phyloP scores from a whole-genome alignment of 257 asterid genomes.

The Lycium barbarum region DNA sequence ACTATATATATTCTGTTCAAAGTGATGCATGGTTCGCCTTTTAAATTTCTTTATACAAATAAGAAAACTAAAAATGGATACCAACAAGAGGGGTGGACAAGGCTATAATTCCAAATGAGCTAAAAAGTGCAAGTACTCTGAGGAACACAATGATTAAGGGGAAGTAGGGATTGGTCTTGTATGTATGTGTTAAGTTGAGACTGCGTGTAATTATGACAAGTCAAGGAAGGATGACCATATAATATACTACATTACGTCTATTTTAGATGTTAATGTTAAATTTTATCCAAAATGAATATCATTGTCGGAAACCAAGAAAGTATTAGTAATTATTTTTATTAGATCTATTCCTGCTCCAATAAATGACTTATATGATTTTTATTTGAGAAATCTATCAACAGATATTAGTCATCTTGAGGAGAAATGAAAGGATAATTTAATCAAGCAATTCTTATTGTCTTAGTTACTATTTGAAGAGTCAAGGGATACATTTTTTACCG shows the following conservation, averaged over 20 bases:
- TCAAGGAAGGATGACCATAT: not conserved
- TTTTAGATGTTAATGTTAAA: not conserved
- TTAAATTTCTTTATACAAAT: not conserved
- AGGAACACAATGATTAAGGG: slow-evolving; percentile 38
- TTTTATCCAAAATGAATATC: not conserved
- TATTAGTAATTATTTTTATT: no score
- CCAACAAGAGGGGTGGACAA: not conserved
- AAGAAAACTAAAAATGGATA: not conserved
- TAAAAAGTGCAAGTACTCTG: slow-evolving; percentile 25
- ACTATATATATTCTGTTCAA: not conserved
- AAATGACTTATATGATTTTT: no score
- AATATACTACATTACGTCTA: not conserved
- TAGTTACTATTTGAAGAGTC: no score
- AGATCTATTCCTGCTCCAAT: no score
- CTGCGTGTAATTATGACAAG: slow-evolving; percentile 37
- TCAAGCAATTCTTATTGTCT: no score
- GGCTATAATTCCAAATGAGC: slow-evolving; percentile 19
- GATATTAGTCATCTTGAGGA: no score
- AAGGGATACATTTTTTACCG: no score
- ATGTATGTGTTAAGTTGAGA: slow-evolving; percentile 24
- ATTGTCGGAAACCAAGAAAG: no score
- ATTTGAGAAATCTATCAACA: no score
- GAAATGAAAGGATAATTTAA: no score
- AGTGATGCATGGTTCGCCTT: not conserved
- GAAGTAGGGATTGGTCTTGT: not conserved